Evolutionary conservation across 2,329 filamentous ascomycete genomes (phyloP), one percentile per base, ranked within the genome.

Genomic region (Achaetomium macrosporum): DNA sequence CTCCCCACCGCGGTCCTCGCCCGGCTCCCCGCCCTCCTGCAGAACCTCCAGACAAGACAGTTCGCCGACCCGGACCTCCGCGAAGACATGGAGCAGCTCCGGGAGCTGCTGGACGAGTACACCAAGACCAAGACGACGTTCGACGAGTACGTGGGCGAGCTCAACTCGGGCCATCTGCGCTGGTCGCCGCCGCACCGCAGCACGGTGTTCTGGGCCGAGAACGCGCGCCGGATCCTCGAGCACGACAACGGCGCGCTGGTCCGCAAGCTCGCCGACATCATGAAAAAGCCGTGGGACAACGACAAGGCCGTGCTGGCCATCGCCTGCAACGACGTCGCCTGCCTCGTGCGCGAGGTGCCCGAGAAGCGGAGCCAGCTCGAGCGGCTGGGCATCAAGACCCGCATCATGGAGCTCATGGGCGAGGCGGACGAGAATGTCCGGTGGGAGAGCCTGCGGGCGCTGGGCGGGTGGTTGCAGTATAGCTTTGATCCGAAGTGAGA

Each of bases 111-210:
- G 3, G 82, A 84, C 35, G 82, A 85, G 58, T 84, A 85, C 65
- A 83, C 79, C 56, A 83, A 83, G 68, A 85, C 81, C 53, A 85
- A 85, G 73, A 85, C 82, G 13, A 88, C 90, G 48, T 84, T 96
- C 56, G 90, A 95, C 58, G 90, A 96, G 65, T 96, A 96, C 68
- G 83, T 90, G 6, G 88, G 87, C 51, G 91, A 96, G 71, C 79
- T 96, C 47, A 81, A 87, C 63, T 85, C 88, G 2, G 91, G 91
- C 35, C 90, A 96, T 66, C 78, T 96, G 51, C 85, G 90, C 65
- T 96, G 91, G 91, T 93, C 88, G 5, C 91, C 91, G 30, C 90
- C 91, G 37, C 91, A 96, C 71, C 85, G 88, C 63, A 92, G 86
- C 73, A 78, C 84, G 42, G 81, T 85, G 6, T 96, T 96, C 74